Conservation (phyloP, 768 basidiomycete species). For the Sporobolomyces roseus region DNA sequence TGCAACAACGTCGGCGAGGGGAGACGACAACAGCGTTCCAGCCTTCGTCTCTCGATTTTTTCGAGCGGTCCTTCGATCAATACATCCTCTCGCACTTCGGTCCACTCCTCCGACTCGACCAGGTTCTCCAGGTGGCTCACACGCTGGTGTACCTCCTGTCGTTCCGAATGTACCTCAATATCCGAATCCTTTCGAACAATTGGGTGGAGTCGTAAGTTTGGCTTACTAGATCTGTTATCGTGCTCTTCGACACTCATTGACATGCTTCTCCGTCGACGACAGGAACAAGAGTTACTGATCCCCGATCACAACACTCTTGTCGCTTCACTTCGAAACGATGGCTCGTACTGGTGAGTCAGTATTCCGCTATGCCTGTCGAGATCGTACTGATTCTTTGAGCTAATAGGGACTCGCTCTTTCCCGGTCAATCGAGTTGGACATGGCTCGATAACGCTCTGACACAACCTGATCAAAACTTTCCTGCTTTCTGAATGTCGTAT, state of each 20-base stretch:
- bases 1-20: neutral
- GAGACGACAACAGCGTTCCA: neutral
- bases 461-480: slow-evolving; percentile 1
- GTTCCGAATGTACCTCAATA: neutral
- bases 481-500: neutral
- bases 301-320: slow-evolving; percentile 20
- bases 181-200: slow-evolving; percentile 6
- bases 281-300: slow-evolving; percentile 14
- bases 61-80: slow-evolving; percentile 9
- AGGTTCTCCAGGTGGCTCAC: neutral
- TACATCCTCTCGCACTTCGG: slow-evolving; percentile 3
- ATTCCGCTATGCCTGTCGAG: too few species aligned
- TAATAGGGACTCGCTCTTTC: slow-evolving; percentile 28
- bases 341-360: slow-evolving; percentile 12
- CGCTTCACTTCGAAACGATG: slow-evolving; percentile 14
- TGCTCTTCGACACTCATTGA: neutral
- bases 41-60: slow-evolving; percentile 29
- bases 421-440: slow-evolving; percentile 24
- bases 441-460: slow-evolving; percentile 16
- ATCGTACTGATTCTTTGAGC: too few species aligned
- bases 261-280: neutral
- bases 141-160: neutral
- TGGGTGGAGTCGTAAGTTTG: neutral
- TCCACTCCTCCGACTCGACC: slow-evolving; percentile 5
- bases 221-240: too few species aligned